Conservation (phyloP, 345 rosid genomes). For the Hibiscus mutabilis region DNA sequence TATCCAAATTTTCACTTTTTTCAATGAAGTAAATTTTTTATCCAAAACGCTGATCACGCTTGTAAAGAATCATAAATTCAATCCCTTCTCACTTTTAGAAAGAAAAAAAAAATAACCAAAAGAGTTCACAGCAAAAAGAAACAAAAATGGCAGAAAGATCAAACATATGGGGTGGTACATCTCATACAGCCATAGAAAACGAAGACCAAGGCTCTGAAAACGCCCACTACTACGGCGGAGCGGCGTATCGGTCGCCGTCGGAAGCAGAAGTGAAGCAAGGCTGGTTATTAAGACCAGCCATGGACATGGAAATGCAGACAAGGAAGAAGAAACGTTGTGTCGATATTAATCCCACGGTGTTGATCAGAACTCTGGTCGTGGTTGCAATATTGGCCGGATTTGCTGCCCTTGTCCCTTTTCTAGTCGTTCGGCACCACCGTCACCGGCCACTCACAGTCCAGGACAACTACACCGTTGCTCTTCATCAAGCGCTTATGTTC, state of each 20-base stretch:
- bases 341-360: neutral
- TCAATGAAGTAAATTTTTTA: no score
- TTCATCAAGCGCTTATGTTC: conserved; percentile 19
- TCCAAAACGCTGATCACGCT: neutral
- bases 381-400: neutral
- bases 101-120: neutral
- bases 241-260: conserved; percentile 3
- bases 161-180: conserved; percentile 21
- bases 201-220: neutral
- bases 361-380: conserved; percentile 8
- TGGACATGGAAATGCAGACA: neutral
- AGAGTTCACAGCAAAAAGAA: neutral
- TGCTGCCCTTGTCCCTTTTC: conserved; percentile 3
- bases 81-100: neutral
- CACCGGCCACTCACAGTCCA: neutral
- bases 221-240: neutral
- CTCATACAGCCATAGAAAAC: neutral
- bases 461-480: conserved; percentile 22
- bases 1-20: no score
- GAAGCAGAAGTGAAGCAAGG: conserved; percentile 25
- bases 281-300: conserved; percentile 20
- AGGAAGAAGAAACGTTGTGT: conserved; percentile 3
- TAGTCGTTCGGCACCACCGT: neutral
- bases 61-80: neutral
- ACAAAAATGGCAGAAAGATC: conserved; percentile 5